A percentile compares a stretch with the other conserved stretches of the same genome.
phyloP scores from a whole-genome alignment of 2,329 filamentous ascomycete genomes.

The Venturia aucupariae region DNA sequence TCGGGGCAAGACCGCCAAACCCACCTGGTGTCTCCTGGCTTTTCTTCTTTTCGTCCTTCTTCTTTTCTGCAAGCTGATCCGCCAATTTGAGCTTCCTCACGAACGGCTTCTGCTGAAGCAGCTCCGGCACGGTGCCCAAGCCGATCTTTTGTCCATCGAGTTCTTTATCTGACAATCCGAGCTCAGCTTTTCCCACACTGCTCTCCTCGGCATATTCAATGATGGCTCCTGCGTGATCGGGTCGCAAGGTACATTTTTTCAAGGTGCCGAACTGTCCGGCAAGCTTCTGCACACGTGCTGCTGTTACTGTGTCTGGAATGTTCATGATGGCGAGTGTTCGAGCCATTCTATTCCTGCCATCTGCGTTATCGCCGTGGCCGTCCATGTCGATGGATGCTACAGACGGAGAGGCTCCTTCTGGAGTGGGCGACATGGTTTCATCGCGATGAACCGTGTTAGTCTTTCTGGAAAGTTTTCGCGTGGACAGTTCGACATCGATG shows the following conservation, averaged over 20 bases:
- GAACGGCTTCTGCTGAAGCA: slow-evolving; percentile 12
- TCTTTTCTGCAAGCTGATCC: slow-evolving; percentile 6
- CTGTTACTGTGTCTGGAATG: slow-evolving; percentile 86
- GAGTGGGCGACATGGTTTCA: slow-evolving; percentile 5
- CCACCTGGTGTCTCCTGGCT: background rate
- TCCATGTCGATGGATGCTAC: slow-evolving; percentile 12
- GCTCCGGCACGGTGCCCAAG: slow-evolving; percentile 10
- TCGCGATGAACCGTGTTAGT: slow-evolving; percentile 12
- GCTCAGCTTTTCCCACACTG: slow-evolving; percentile 10
- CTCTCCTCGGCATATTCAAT: slow-evolving; percentile 57
- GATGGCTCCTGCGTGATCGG: slow-evolving; percentile 74
- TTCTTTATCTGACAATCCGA: slow-evolving; percentile 9
- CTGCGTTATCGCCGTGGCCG: slow-evolving; percentile 15
- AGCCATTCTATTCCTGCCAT: slow-evolving; percentile 32
- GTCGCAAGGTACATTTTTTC: slow-evolving; percentile 67
- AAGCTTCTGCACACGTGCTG: slow-evolving; percentile 66
- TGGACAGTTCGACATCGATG: slow-evolving; percentile 25
- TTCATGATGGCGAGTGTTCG: slow-evolving; percentile 76
- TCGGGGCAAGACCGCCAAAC: background rate
- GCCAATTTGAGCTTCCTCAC: slow-evolving; percentile 4
- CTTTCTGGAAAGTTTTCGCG: slow-evolving; percentile 10
- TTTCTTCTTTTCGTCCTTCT: slow-evolving; percentile 9
- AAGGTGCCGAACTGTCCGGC: slow-evolving; percentile 63
- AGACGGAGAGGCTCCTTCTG: slow-evolving; percentile 23
- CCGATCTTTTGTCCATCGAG: slow-evolving; percentile 12